phyloP scores from a whole-genome alignment of 1,139 yeast species.

The Kluyveromyces sp. region DNA sequence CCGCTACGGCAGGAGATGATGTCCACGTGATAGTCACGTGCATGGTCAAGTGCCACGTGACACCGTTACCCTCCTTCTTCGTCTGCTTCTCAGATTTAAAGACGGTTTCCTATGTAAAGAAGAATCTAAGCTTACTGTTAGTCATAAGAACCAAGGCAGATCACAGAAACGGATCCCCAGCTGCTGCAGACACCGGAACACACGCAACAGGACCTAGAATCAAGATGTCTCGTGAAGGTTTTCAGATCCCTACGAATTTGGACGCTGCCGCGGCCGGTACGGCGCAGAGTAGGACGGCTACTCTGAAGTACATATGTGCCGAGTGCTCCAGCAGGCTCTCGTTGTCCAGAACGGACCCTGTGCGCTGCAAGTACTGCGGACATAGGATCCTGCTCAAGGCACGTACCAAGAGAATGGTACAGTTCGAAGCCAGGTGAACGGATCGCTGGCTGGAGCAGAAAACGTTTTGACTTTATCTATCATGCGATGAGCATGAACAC shows the following conservation, averaged over 20 bases:
- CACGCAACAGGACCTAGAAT: neutral
- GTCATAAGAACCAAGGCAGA: too few relatives aligned
- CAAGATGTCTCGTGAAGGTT: slow-evolving; percentile 77
- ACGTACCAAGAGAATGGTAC: slow-evolving; percentile 92
- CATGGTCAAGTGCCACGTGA: too few relatives aligned
- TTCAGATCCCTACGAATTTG: slow-evolving; percentile 80
- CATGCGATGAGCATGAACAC: neutral
- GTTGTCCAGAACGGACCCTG: slow-evolving; percentile 89
- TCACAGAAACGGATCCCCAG: too few relatives aligned
- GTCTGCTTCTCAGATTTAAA: too few relatives aligned
- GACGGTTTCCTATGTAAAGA: too few relatives aligned
- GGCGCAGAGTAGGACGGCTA: slow-evolving; percentile 65
- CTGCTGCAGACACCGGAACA: too few relatives aligned
- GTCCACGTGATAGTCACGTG: neutral
- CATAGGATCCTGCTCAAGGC: slow-evolving; percentile 96
- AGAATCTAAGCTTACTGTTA: too few relatives aligned
- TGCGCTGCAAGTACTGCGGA: slow-evolving; percentile 97
- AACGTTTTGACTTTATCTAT: too few relatives aligned
- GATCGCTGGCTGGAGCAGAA: too few relatives aligned
- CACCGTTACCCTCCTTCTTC: neutral
- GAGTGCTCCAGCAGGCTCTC: slow-evolving; percentile 90
- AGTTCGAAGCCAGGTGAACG: slow-evolving; percentile 56
- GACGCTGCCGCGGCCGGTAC: slow-evolving; percentile 64
- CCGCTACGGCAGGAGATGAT: too few relatives aligned
- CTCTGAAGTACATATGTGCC: slow-evolving; percentile 91